Evolutionary conservation across 805 yeast genomes (phyloP).

Genomic region (Yamadazyma endophytica): DNA sequence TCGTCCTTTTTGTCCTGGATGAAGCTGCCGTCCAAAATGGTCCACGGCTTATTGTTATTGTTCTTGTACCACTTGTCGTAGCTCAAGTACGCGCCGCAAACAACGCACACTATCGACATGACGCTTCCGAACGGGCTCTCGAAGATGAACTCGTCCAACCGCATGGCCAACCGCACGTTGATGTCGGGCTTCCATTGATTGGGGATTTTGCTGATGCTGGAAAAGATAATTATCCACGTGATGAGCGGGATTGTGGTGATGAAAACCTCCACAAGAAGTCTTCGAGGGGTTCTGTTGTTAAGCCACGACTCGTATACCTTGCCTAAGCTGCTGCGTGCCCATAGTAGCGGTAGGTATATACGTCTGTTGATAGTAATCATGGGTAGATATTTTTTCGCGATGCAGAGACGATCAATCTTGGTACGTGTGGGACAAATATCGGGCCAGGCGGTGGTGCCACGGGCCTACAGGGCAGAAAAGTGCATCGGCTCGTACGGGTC

Average conservation of each 20-base stretch:
- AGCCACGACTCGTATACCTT: slow-evolving; percentile 7
- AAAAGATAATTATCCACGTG: slow-evolving; percentile 10
- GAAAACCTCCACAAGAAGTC: background rate
- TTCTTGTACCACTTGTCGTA: slow-evolving; percentile 1
- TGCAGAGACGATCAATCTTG: too few species aligned
- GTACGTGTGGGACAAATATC: too few species aligned
- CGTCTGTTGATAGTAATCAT: too few species aligned
- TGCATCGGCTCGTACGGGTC: too few species aligned
- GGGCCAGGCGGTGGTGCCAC: too few species aligned
- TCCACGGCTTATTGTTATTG: background rate
- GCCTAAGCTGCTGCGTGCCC: background rate
- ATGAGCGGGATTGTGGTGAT: slow-evolving; percentile 5
- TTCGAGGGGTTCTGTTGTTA: slow-evolving; percentile 3
- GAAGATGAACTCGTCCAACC: slow-evolving; percentile 40
- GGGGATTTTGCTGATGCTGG: slow-evolving; percentile 20
- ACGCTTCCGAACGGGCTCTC: slow-evolving; percentile 10
- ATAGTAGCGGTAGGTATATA: slow-evolving; percentile 1
- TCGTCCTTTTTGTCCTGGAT: background rate
- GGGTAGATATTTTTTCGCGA: too few species aligned
- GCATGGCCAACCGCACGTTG: slow-evolving; percentile 47
- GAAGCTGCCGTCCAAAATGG: background rate
- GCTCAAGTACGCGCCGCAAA: slow-evolving; percentile 16
- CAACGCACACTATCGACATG: slow-evolving; percentile 12
- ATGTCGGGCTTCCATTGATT: slow-evolving; percentile 40
- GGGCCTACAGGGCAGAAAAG: too few species aligned